A percentile compares a stretch with the other conserved stretches of the same genome.
Evolutionary conservation across 768 basidiomycete genomes (phyloP).

Genomic region (Clathrus columnatus): DNA sequence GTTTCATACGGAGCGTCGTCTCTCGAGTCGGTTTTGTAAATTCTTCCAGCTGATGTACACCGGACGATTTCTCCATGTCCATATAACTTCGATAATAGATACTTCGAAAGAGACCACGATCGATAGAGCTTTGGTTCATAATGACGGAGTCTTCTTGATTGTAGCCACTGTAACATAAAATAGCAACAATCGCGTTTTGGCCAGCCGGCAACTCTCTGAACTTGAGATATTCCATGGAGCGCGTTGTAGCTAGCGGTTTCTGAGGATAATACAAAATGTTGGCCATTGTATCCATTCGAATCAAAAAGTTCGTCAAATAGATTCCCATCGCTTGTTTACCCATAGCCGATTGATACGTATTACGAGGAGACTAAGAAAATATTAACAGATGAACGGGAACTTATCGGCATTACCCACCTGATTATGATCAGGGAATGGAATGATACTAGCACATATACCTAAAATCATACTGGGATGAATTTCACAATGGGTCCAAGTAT

Average conservation of each 20-base stretch:
- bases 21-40: slow-evolving; percentile 95
- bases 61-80: slow-evolving; percentile 96
- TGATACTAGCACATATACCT: slow-evolving; percentile 96
- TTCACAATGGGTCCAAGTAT: slow-evolving; percentile 98
- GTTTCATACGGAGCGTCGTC: slow-evolving; percentile 92
- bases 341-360: slow-evolving; percentile 99
- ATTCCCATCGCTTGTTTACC: slow-evolving; percentile 99
- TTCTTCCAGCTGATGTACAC: slow-evolving; percentile 84
- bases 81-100: slow-evolving; percentile 98
- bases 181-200: slow-evolving; percentile 98
- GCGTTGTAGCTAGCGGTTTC: slow-evolving; percentile 96
- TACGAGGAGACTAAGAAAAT: slow-evolving; percentile 80
- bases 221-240: slow-evolving; percentile 98
- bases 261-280: slow-evolving; percentile 99
- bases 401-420: slow-evolving; percentile 49
- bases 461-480: slow-evolving; percentile 99
- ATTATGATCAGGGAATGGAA: slow-evolving; percentile 99
- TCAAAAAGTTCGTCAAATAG: slow-evolving; percentile 94
- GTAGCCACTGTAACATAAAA: slow-evolving; percentile 97
- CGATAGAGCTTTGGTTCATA: slow-evolving; percentile 99
- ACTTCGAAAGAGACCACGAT: slow-evolving; percentile 87
- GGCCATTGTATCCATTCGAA: slow-evolving; percentile 99
- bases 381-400: not conserved
- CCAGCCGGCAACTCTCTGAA: slow-evolving; percentile 98
- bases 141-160: slow-evolving; percentile 99